These are phyloP conservation scores for Ophiosphaerella korrae DNA, from an alignment of 2,329 filamentous ascomycete species.

Conservation along the genomic window DNA sequence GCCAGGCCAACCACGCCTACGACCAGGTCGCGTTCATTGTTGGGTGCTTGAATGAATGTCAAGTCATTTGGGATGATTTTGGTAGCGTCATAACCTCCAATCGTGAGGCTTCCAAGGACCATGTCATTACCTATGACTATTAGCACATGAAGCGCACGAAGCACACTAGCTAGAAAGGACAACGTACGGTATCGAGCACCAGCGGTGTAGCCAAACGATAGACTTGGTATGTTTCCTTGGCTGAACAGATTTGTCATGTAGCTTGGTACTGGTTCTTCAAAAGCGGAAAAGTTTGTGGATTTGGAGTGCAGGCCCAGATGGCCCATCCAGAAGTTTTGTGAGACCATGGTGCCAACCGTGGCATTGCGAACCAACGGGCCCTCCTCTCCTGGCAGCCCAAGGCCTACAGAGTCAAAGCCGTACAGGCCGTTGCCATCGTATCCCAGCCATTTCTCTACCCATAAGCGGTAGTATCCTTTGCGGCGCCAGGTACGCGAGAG, in stretches of 20 bases:
- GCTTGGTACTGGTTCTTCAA: constrained; percentile 59
- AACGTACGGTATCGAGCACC: constrained; percentile 72
- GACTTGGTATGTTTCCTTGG: constrained; percentile 66
- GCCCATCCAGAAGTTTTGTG: constrained; percentile 53
- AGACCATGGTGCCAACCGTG: constrained; percentile 49
- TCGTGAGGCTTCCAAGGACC: constrained; percentile 58
- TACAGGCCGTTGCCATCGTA: constrained; percentile 67
- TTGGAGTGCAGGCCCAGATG: constrained; percentile 56
- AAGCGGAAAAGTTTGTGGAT: constrained; percentile 58
- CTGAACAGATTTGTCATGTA: constrained; percentile 60
- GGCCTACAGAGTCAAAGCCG: constrained; percentile 58
- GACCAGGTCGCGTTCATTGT: constrained; percentile 64
- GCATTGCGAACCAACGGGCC: constrained; percentile 51
- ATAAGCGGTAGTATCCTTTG: constrained; percentile 65
- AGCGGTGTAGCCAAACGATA: constrained; percentile 77
- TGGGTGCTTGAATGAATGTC: constrained; percentile 61
- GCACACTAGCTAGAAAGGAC: background rate
- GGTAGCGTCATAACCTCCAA: constrained; percentile 72
- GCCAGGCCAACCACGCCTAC: constrained; percentile 58
- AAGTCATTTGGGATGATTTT: constrained; percentile 66
- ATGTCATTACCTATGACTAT: constrained; percentile 36
- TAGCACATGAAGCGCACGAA: background rate
- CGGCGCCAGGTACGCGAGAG: constrained; percentile 63
- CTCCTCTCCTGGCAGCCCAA: constrained; percentile 47
- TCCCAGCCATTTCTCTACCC: constrained; percentile 61